Evolutionary conservation across 805 yeast species (phyloP).

Genomic region (Suhomyces xylopsoci): DNA sequence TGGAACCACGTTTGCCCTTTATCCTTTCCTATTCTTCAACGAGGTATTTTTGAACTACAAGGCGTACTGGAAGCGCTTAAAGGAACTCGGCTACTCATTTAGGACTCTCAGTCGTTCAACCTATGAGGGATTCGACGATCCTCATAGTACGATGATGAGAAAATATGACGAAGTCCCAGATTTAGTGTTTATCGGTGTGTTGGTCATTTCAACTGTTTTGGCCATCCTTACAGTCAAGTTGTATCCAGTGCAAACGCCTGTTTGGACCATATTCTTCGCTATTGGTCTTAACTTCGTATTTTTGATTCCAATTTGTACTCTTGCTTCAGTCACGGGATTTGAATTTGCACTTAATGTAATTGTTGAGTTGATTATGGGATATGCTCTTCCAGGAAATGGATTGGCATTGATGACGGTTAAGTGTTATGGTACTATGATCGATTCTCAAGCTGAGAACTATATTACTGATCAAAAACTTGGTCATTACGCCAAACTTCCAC

Average conservation of each 20-base stretch:
- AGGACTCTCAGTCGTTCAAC: constrained; percentile 10
- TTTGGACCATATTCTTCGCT: constrained; percentile 57
- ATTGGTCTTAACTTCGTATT: constrained; percentile 49
- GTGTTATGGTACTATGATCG: constrained; percentile 34
- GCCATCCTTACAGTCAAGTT: constrained; percentile 29
- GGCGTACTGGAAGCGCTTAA: not conserved
- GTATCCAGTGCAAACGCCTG: constrained; percentile 49
- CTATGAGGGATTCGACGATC: constrained; percentile 19
- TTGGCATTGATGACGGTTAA: constrained; percentile 51
- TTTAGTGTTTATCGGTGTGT: constrained; percentile 18
- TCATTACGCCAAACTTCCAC: constrained; percentile 23
- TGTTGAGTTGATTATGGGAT: constrained; percentile 56
- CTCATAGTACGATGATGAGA: constrained; percentile 24
- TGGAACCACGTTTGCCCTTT: constrained; percentile 16
- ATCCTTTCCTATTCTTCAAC: constrained; percentile 20
- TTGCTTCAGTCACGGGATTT: constrained; percentile 49
- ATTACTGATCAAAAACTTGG: constrained; percentile 39
- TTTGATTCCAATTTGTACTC: constrained; percentile 49
- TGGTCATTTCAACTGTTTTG: constrained; percentile 15
- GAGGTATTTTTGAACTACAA: constrained; percentile 7
- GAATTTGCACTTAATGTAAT: constrained; percentile 49
- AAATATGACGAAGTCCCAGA: constrained; percentile 23
- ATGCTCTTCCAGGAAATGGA: constrained; percentile 56
- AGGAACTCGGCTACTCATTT: not conserved
- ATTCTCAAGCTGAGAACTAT: constrained; percentile 29